Percentiles rank a stretch among this genome's conserved stretches.
phyloP scores from a whole-genome alignment of 371 early-diverging fungal species.

The Mortierella sp. region DNA sequence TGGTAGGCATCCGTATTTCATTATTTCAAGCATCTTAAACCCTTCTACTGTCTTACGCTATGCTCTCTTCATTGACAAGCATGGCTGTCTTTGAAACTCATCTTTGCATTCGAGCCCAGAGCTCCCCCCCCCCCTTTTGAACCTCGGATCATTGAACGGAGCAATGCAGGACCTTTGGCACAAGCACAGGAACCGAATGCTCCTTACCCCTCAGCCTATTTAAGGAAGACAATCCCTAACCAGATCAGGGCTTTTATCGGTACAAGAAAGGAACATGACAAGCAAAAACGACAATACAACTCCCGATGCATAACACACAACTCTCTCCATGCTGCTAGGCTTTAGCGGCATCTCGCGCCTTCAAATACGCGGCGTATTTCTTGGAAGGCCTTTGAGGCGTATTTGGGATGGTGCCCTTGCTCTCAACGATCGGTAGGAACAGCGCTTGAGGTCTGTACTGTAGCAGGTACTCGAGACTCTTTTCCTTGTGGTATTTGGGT shows the following conservation, averaged over 20 bases:
- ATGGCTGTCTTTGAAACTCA: no score
- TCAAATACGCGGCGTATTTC: slow-evolving; percentile 26
- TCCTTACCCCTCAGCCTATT: no score
- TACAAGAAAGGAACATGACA: neutral
- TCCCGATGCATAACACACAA: neutral
- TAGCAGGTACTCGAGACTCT: slow-evolving; percentile 22
- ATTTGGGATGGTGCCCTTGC: slow-evolving; percentile 10
- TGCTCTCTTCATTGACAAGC: no score
- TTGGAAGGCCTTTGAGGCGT: slow-evolving; percentile 36
- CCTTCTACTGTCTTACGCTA: no score
- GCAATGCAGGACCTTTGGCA: no score
- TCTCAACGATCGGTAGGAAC: slow-evolving; percentile 30
- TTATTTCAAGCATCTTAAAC: no score
- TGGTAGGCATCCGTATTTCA: no score
- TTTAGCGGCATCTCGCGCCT: neutral
- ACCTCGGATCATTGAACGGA: no score
- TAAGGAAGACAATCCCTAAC: no score
- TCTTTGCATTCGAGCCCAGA: no score
- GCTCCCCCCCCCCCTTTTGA: no score
- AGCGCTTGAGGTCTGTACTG: slow-evolving; percentile 26
- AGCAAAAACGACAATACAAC: neutral
- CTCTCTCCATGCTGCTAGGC: slow-evolving; percentile 3
- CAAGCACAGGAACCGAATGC: no score
- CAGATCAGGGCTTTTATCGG: neutral
- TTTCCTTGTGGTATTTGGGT: slow-evolving; percentile 44